These are phyloP conservation scores for Aspergillus funiculosus DNA, from an alignment of 495 filamentous ascomycete genomes.

Conservation along the genomic window DNA sequence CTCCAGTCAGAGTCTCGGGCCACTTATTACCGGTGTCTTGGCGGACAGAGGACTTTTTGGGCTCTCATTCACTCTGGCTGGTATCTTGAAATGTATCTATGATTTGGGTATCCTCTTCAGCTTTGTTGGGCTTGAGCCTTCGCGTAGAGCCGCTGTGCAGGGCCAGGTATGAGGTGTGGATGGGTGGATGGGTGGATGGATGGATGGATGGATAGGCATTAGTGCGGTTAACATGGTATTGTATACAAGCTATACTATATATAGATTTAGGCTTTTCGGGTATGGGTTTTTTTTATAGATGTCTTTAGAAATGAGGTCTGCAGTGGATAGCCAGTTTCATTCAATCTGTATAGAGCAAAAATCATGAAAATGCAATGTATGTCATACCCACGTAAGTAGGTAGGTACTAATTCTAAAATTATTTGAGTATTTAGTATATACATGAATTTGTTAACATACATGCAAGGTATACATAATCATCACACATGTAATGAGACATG, in stretches of 20 bases:
- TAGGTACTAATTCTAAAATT: background rate
- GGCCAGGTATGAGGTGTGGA: background rate
- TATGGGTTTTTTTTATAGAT: too few relatives aligned
- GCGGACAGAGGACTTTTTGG: constrained; percentile 59
- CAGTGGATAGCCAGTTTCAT: too few relatives aligned
- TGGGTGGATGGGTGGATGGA: background rate
- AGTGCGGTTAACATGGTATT: background rate
- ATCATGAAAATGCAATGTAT: too few relatives aligned
- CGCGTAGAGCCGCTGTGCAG: background rate
- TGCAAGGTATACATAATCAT: too few relatives aligned
- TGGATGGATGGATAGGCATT: background rate
- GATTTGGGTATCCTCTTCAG: constrained; percentile 68
- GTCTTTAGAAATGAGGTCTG: too few relatives aligned
- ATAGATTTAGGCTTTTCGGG: too few relatives aligned
- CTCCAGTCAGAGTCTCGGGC: constrained; percentile 55
- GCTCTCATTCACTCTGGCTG: constrained; percentile 66
- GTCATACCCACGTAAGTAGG: background rate
- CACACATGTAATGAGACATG: too few relatives aligned
- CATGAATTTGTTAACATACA: too few relatives aligned
- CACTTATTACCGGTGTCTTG: constrained; percentile 63
- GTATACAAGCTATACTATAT: too few relatives aligned
- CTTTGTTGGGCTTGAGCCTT: constrained; percentile 46
- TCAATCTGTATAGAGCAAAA: too few relatives aligned
- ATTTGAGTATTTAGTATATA: too few relatives aligned
- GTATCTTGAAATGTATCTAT: constrained; percentile 62